These are phyloP conservation scores for Zanthoxylum bungeanum DNA, from an alignment of 345 rosid species.

Conservation along the genomic window DNA sequence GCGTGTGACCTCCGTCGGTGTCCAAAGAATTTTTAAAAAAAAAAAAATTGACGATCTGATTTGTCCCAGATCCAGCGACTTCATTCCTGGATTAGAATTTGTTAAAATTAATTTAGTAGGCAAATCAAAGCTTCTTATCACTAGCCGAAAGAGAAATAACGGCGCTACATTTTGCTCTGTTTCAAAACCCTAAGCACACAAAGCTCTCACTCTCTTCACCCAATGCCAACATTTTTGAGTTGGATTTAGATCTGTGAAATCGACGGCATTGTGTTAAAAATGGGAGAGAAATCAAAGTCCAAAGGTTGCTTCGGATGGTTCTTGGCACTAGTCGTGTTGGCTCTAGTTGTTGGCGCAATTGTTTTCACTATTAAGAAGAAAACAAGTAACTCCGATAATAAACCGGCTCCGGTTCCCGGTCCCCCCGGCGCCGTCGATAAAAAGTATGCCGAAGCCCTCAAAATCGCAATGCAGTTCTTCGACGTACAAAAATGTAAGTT, in stretches of 20 bases:
- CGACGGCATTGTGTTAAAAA: conserved; percentile 21
- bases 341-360: conserved; percentile 48
- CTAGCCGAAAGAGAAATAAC: not conserved
- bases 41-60: not conserved
- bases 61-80: conserved; percentile 11
- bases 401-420: conserved; percentile 62
- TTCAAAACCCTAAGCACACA: not conserved
- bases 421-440: conserved; percentile 83
- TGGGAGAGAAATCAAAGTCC: conserved; percentile 66
- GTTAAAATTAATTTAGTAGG: no score
- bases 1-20: conserved; percentile 18
- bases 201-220: not conserved
- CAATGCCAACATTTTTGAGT: conserved; percentile 16
- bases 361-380: conserved; percentile 52
- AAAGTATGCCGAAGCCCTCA: conserved; percentile 81
- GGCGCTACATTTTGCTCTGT: not conserved
- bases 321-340: conserved; percentile 48
- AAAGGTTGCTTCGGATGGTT: conserved; percentile 74
- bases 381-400: conserved; percentile 38
- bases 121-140: not conserved
- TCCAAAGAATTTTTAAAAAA: not conserved
- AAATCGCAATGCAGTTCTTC: conserved; percentile 77
- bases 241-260: conserved; percentile 10
- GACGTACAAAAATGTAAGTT: conserved; percentile 80
- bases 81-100: not conserved